These are phyloP conservation scores for Pharus latifolius DNA, from an alignment of 176 grass and related monocot genomes.

Conservation along the genomic window DNA sequence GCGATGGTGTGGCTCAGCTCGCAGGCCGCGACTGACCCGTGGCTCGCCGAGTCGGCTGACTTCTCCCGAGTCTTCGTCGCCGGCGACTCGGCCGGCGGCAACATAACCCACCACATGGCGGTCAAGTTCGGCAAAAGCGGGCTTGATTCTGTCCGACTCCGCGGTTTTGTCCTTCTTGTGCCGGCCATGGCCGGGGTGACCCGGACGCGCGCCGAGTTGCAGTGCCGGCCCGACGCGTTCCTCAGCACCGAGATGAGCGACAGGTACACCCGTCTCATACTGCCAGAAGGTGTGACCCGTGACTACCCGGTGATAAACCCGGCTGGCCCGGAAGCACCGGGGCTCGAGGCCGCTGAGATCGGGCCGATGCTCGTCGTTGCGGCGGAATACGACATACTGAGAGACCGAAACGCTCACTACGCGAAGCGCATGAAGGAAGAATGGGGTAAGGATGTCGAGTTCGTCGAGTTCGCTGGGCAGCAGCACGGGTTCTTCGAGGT, in stretches of 20 bases:
- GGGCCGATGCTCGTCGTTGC: constrained; percentile 17
- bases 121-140: neutral
- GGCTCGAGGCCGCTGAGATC: constrained; percentile 7
- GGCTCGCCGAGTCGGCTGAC: constrained; percentile 38
- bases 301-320: constrained; percentile 25
- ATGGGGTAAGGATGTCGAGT: constrained; percentile 30
- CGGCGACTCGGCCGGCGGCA: constrained; percentile 47
- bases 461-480: constrained; percentile 12
- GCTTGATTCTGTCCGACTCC: neutral
- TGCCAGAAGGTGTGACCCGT: neutral
- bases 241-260: constrained; percentile 16
- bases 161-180: constrained; percentile 22
- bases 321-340: constrained; percentile 13
- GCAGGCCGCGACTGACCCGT: constrained; percentile 9
- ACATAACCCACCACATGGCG: constrained; percentile 41
- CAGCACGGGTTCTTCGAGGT: constrained; percentile 24
- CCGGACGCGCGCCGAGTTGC: constrained; percentile 23
- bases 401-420: constrained; percentile 31
- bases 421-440: constrained; percentile 26
- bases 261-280: constrained; percentile 11
- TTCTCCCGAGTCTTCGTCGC: constrained; percentile 34
- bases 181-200: constrained; percentile 21
- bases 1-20: constrained; percentile 28
- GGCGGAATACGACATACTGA: constrained; percentile 20
- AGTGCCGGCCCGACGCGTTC: constrained; percentile 3